Base-by-base conservation (phyloP, 768 basidiomycete genomes). In the Naematelia aurantialba region DNA sequence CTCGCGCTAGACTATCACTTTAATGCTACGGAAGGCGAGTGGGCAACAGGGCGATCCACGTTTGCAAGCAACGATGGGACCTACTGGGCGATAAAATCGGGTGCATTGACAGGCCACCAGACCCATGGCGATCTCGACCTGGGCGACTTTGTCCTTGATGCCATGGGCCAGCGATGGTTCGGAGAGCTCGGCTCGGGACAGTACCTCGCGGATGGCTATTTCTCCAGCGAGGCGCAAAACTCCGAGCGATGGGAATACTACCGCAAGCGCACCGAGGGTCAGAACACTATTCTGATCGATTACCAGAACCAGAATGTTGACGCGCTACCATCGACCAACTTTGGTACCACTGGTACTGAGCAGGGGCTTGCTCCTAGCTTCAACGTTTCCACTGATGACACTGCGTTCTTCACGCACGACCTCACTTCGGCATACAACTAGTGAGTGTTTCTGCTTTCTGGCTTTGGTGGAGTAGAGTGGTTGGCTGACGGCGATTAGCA, bases 101-200 rank as follows among this genome's bases (percentile, higher is more conserved):
- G 94, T 27, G 82, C 80, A 55, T 81, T 86, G 63, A 83, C 85
- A 66, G 84, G 84, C 22, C 92, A 93, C 76, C 91, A 97, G 79
- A 92, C 91, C 39, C 93, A 96, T 78, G 91, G 91, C 68, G 91
- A 97, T 73, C 83, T 98, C 60, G 96, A 99, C 73, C 84, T 82
- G 52, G 96, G 96, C 63, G 91, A 93, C 79, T 99, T 97, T 69
- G 92, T 98, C 42, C 76, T 98, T 29, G 96, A 99, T 74, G 92
- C 91, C 11, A 80, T 94, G 68, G 93, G 94, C 54, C 83, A 86
- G 25, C 88, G 93, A 49, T 99, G 89, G 90, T 89, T 89, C 51
- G 94, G 96, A 59, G 94, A 97, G 69, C 84, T 91, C 47, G 94
- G 96, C 3, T 89, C 87, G 4, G 91, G 82, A 2, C 84, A 99